phyloP scores from a whole-genome alignment of 2,329 filamentous ascomycete genomes.

The Xylaria sp. region DNA sequence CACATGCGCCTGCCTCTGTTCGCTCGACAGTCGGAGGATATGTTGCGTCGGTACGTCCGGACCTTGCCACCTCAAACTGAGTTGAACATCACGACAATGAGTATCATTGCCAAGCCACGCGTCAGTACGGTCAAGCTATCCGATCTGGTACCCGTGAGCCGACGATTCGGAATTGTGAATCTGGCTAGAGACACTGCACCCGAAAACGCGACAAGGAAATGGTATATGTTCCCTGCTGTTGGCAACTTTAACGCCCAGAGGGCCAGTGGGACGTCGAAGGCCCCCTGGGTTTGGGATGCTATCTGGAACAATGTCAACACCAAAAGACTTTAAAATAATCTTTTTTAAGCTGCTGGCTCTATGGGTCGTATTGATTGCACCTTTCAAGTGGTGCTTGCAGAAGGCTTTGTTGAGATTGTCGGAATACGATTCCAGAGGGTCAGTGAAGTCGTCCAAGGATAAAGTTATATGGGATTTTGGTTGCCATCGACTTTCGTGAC shows the following conservation, averaged over 20 bases:
- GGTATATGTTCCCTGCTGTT: slow-evolving; percentile 53
- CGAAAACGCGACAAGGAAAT: slow-evolving; percentile 47
- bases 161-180: slow-evolving; percentile 54
- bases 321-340: background rate
- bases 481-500: too few species aligned
- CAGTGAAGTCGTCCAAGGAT: too few species aligned
- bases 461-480: too few species aligned
- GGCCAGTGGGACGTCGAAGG: slow-evolving; percentile 44
- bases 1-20: slow-evolving; percentile 74
- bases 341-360: too few species aligned
- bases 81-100: slow-evolving; percentile 66
- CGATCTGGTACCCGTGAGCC: slow-evolving; percentile 49
- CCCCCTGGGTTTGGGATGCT: slow-evolving; percentile 53
- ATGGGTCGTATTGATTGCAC: too few species aligned
- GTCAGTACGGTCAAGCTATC: slow-evolving; percentile 49
- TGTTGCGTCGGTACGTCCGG: slow-evolving; percentile 63
- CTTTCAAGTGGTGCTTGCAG: too few species aligned
- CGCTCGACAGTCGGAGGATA: slow-evolving; percentile 69
- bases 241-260: slow-evolving; percentile 50
- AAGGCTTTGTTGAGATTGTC: too few species aligned
- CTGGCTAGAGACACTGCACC: slow-evolving; percentile 48
- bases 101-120: slow-evolving; percentile 64
- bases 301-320: slow-evolving; percentile 33
- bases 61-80: slow-evolving; percentile 57
- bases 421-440: too few species aligned